phyloP scores from a whole-genome alignment of 148 eudicot genomes.

The Bassia scoparia region DNA sequence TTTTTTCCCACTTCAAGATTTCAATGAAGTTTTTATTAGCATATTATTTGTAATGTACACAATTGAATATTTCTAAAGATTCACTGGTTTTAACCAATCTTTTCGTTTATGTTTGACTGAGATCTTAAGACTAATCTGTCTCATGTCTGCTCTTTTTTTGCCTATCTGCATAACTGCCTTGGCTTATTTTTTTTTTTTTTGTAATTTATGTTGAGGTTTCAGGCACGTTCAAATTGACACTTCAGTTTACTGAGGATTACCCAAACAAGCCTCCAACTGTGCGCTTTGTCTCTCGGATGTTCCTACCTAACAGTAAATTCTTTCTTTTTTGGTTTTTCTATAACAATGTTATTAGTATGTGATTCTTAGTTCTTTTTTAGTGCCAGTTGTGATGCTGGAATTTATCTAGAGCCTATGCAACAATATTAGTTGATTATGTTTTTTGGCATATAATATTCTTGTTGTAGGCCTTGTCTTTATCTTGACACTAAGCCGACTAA shows the following conservation, averaged over 20 bases:
- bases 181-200: constrained; percentile 12
- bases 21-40: too few species aligned
- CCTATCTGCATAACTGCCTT: neutral
- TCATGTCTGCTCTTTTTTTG: neutral
- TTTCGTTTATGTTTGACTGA: neutral
- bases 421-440: neutral
- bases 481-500: too few species aligned
- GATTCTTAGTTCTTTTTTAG: neutral
- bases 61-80: neutral
- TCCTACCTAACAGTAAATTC: constrained; percentile 63
- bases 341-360: neutral
- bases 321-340: neutral
- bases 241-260: constrained; percentile 60
- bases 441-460: too few species aligned
- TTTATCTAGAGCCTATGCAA: neutral
- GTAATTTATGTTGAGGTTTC: constrained; percentile 18
- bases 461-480: too few species aligned
- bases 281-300: constrained; percentile 64
- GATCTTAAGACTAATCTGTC: neutral
- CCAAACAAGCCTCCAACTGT: constrained; percentile 71
- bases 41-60: neutral
- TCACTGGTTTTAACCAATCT: neutral
- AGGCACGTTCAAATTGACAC: constrained; percentile 74
- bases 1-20: too few species aligned
- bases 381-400: neutral